A percentile compares a stretch with the other conserved stretches of the same genome.
Conservation (phyloP, 2,329 filamentous ascomycete species). For the Pseudopyricularia cyperi region DNA sequence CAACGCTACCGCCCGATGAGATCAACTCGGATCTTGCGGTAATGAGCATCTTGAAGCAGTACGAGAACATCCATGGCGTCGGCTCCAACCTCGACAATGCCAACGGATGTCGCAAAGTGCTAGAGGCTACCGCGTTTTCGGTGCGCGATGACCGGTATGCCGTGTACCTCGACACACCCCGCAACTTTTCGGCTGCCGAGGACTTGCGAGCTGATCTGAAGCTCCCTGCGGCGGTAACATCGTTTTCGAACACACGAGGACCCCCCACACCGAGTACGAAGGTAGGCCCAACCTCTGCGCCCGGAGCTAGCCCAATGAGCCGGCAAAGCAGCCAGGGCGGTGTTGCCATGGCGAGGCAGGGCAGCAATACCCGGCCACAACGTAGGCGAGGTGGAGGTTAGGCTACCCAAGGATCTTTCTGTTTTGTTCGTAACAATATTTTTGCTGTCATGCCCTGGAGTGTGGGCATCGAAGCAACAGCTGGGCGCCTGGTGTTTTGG, state of each 20-base stretch:
- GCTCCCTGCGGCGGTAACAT: conserved; percentile 19
- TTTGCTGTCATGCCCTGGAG: too few species aligned
- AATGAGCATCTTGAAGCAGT: conserved; percentile 17
- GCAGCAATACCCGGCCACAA: conserved; percentile 22
- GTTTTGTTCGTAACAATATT: not conserved
- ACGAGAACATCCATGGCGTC: conserved; percentile 36
- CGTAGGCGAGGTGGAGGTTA: conserved; percentile 6
- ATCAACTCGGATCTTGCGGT: conserved; percentile 16
- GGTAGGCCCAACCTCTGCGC: conserved; percentile 5
- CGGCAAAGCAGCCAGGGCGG: conserved; percentile 42
- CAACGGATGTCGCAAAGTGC: conserved; percentile 38
- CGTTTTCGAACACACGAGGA: conserved; percentile 26
- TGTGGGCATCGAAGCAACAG: too few species aligned
- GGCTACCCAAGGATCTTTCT: not conserved
- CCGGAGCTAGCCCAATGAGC: conserved; percentile 36
- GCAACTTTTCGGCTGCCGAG: conserved; percentile 28
- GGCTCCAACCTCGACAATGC: conserved; percentile 43
- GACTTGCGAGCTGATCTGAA: conserved; percentile 35
- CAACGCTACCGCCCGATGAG: conserved; percentile 35
- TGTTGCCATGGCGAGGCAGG: conserved; percentile 42
- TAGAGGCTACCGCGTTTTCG: conserved; percentile 39
- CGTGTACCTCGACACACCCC: conserved; percentile 30
- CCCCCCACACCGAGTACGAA: conserved; percentile 15
- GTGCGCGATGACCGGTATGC: conserved; percentile 34
- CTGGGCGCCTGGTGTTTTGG: too few species aligned